Conservation (phyloP, 108 stramenopile genomes). For the Cyclotella cryptica region DNA sequence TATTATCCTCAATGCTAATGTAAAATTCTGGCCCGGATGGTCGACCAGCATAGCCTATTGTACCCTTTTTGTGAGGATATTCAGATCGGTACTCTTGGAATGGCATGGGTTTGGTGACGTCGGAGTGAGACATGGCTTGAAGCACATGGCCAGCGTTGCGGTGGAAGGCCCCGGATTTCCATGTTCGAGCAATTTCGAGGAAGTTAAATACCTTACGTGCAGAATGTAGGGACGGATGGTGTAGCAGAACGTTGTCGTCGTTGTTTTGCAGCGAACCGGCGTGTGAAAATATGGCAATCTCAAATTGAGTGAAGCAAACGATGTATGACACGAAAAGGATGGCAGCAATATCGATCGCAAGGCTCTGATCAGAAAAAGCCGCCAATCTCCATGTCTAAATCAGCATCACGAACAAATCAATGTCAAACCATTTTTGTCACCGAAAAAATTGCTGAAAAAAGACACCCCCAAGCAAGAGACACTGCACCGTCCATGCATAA, state of each 20-base stretch:
- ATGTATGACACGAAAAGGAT: no score
- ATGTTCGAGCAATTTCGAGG: slow-evolving; percentile 81
- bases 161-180: slow-evolving; percentile 79
- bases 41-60: slow-evolving; percentile 88
- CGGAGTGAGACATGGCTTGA: slow-evolving; percentile 61
- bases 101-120: slow-evolving; percentile 63
- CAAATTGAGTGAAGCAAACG: no score
- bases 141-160: slow-evolving; percentile 86
- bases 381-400: no score
- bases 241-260: not conserved
- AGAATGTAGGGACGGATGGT: no score
- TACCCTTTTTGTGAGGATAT: slow-evolving; percentile 83
- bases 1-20: slow-evolving; percentile 76
- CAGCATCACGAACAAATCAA: no score
- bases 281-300: not conserved
- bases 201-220: slow-evolving; percentile 62
- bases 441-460: no score
- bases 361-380: no score
- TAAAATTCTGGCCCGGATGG: slow-evolving; percentile 88
- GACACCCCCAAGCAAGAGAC: no score
- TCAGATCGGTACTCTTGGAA: slow-evolving; percentile 87
- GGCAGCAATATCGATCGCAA: no score
- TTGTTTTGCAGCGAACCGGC: not conserved
- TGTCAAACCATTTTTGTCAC: no score
- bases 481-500: no score